Percentiles rank a stretch among this genome's conserved stretches.
These are phyloP conservation scores for Epichloe scottii DNA, from an alignment of 2,329 filamentous ascomycete genomes.

Conservation along the genomic window DNA sequence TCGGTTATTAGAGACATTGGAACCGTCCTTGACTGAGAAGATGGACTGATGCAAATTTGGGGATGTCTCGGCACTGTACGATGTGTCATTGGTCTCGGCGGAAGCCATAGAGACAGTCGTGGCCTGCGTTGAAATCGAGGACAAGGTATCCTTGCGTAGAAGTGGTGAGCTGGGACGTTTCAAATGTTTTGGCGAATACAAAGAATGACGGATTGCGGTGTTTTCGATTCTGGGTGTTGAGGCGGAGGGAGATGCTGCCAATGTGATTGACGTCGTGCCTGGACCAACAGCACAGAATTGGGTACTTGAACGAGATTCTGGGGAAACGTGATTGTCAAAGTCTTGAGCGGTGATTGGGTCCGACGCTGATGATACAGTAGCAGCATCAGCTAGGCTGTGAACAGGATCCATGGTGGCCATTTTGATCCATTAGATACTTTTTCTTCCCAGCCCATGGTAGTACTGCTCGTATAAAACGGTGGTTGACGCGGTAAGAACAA, in stretches of 20 bases:
- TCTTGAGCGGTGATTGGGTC: too few species aligned
- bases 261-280: slow-evolving; percentile 9
- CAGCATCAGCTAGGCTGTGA: too few species aligned
- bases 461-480: too few species aligned
- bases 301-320: neutral
- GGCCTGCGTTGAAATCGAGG: slow-evolving; percentile 39
- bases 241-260: slow-evolving; percentile 14
- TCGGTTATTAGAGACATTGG: slow-evolving; percentile 39
- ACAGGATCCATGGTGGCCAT: too few species aligned
- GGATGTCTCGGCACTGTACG: slow-evolving; percentile 41
- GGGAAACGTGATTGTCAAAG: neutral
- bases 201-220: slow-evolving; percentile 3
- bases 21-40: slow-evolving; percentile 43
- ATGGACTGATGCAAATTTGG: slow-evolving; percentile 37
- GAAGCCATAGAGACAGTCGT: slow-evolving; percentile 31
- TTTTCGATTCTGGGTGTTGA: slow-evolving; percentile 7
- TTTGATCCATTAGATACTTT: too few species aligned
- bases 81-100: slow-evolving; percentile 35
- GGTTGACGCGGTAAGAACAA: too few species aligned
- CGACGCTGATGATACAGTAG: too few species aligned
- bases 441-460: too few species aligned
- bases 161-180: slow-evolving; percentile 19
- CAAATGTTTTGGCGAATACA: slow-evolving; percentile 9
- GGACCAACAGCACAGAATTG: slow-evolving; percentile 7
- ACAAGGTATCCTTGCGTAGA: slow-evolving; percentile 36